Conservation (phyloP, 2,329 filamentous ascomycete genomes). For the Xylariaceae sp. region DNA sequence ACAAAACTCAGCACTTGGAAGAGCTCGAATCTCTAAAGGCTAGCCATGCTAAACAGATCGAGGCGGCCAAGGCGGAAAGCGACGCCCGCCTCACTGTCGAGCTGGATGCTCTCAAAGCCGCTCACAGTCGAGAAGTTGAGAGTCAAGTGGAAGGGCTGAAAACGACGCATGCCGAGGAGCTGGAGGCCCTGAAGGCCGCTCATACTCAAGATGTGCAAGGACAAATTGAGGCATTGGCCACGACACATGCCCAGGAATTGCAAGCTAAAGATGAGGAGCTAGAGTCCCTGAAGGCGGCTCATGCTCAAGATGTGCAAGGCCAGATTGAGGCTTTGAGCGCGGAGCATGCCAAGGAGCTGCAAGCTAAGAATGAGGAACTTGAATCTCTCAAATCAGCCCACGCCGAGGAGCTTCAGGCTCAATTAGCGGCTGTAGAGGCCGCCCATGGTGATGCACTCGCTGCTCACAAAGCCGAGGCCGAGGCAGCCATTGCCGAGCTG, state of each 20-base stretch:
- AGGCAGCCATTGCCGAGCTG: conserved; percentile 23
- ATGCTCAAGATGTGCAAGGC: conserved; percentile 38
- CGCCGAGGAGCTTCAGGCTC: conserved; percentile 26
- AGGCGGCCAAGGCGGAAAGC: conserved; percentile 39
- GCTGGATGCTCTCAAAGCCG: conserved; percentile 33
- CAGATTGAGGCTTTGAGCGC: conserved; percentile 36
- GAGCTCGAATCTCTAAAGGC: conserved; percentile 51
- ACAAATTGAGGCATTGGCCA: too few species aligned
- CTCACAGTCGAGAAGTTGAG: conserved; percentile 40
- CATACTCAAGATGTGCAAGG: too few species aligned
- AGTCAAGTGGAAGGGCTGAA: conserved; percentile 35
- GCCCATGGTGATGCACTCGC: conserved; percentile 30
- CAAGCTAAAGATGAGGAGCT: too few species aligned
- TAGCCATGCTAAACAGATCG: conserved; percentile 47
- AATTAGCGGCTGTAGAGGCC: conserved; percentile 29
- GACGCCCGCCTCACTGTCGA: conserved; percentile 36
- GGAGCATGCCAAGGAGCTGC: conserved; percentile 31
- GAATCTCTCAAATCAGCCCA: conserved; percentile 27
- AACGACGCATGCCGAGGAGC: conserved; percentile 30
- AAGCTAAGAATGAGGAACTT: conserved; percentile 31
- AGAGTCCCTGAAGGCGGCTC: conserved; percentile 34
- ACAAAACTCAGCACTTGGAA: conserved; percentile 42
- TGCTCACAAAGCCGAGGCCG: conserved; percentile 14
- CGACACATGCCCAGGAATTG: too few species aligned
- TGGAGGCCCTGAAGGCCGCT: too few species aligned